Percentiles rank a stretch among this genome's conserved stretches.
Conservation (phyloP, 78 protist genomes). For the Cyanophora paradoxa region DNA sequence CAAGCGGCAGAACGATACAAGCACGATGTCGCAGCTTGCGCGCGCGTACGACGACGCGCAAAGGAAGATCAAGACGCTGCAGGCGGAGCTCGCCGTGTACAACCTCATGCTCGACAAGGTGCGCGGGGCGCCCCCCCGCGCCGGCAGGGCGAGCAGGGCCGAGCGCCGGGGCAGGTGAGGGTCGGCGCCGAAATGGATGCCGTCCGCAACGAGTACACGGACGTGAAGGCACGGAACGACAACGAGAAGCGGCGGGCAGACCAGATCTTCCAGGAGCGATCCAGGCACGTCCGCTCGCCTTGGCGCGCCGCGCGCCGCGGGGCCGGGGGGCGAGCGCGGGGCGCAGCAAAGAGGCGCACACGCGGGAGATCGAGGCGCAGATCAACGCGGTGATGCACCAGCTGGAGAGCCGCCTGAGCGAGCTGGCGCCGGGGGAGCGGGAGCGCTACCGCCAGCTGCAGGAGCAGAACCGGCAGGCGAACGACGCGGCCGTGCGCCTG, state of each 20-base stretch:
- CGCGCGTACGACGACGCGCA: conserved; percentile 11
- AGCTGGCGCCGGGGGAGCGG: not conserved
- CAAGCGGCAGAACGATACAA: too few relatives aligned
- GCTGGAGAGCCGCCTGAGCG: conserved; percentile 9
- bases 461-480: too few relatives aligned
- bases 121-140: not conserved
- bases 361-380: conserved; percentile 8
- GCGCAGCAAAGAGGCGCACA: too few relatives aligned
- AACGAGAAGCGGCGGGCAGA: not conserved
- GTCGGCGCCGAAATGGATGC: not conserved
- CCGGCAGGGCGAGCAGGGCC: not conserved
- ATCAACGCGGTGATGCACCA: not conserved
- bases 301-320: too few relatives aligned
- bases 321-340: too few relatives aligned
- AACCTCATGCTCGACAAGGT: conserved; percentile 10
- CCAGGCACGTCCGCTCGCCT: too few relatives aligned
- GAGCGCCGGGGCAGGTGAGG: too few relatives aligned
- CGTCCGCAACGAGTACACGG: not conserved
- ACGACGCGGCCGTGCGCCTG: too few relatives aligned
- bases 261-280: not conserved
- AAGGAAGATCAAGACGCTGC: not conserved
- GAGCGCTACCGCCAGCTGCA: not conserved
- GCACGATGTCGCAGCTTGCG: too few relatives aligned
- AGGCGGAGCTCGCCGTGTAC: conserved; percentile 7
- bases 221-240: not conserved